A percentile compares a stretch with the other conserved stretches of the same genome.
phyloP scores from a whole-genome alignment of 192 early-diverging fungal species.

The Coemansia sp. region DNA sequence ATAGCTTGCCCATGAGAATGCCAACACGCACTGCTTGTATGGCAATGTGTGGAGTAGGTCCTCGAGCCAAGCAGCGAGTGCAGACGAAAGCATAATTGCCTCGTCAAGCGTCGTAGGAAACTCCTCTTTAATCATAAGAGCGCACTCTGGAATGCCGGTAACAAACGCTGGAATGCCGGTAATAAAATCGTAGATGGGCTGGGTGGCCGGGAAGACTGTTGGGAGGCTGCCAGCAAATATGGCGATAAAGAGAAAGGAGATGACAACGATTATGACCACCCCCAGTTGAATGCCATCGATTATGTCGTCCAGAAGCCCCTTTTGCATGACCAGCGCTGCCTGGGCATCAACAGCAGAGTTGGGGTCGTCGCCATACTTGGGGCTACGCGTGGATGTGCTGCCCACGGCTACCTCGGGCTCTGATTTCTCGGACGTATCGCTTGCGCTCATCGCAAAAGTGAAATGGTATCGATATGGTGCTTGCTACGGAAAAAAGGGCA shows the following conservation, averaged over 20 bases:
- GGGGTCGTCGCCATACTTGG: constrained; percentile 32
- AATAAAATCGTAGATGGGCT: constrained; percentile 42
- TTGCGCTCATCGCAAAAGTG: constrained; percentile 11
- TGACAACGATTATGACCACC: constrained; percentile 27
- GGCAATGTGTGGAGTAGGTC: constrained; percentile 54
- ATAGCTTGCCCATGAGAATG: constrained; percentile 70
- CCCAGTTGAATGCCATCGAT: constrained; percentile 54
- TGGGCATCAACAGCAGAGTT: constrained; percentile 43
- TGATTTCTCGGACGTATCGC: constrained; percentile 6
- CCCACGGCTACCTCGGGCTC: neutral
- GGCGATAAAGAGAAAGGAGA: constrained; percentile 33
- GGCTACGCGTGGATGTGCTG: constrained; percentile 10
- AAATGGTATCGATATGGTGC: constrained; percentile 11
- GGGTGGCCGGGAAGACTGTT: constrained; percentile 36
- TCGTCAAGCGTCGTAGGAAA: constrained; percentile 31
- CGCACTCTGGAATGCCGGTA: constrained; percentile 25
- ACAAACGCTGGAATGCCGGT: constrained; percentile 17
- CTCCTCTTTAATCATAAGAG: neutral
- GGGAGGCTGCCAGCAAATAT: constrained; percentile 43
- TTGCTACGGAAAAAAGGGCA: neutral
- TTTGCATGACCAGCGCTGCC: constrained; percentile 46
- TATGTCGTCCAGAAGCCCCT: constrained; percentile 54
- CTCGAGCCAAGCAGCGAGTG: constrained; percentile 4
- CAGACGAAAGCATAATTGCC: constrained; percentile 2
- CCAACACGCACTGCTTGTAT: constrained; percentile 80